Base-by-base conservation (phyloP, 179 eudicot genomes). In the Silene vulgaris region DNA sequence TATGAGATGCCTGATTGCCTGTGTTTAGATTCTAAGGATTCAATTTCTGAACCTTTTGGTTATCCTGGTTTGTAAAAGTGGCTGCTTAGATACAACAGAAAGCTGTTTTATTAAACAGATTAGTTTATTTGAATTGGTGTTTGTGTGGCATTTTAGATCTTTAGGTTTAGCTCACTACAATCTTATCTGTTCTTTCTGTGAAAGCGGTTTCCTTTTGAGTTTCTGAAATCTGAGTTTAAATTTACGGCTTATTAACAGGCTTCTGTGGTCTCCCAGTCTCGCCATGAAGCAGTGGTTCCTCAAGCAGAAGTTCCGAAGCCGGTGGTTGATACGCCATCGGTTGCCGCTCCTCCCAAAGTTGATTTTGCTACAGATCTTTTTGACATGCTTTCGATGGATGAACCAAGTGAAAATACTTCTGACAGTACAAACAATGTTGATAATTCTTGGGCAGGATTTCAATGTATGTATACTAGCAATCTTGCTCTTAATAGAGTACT, bases 281-380 rank as follows among this genome's bases (percentile, higher is more conserved):
- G 83, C 80, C 86, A 79, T 69, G 85, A 90, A 81, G 81, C 86
- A 66, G 60, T 79, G 76, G 82, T 57, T 29, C 79, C 76, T 12
- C 75, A 83, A 63, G 76, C 89, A 80, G 97, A 90, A 80, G 50
- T 82, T 19, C 70, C 80, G 11, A 88, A 86, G 77, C 84, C 78
- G 72, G 85, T 68, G 64, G 78, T 80, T 61, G 87, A 86, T 32
- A 29, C 79, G 75, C 61, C 81, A 77, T 71, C 84, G 35, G 82
- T 74, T 78, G 83, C 85, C 26, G 57, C 91, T 69, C 86, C 93
- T 72, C 86, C 93, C 43, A 95, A 89, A 84, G 90, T 84, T 78
- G 96, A 95, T 83, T 89, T 73, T 86, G 96, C 97, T 66, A 89
- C 95, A 75, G 96, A 95, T 82, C 97, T 95, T 76, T 90, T 95